phyloP scores from a whole-genome alignment of 345 rosid genomes.

The Populus pruinosa region DNA sequence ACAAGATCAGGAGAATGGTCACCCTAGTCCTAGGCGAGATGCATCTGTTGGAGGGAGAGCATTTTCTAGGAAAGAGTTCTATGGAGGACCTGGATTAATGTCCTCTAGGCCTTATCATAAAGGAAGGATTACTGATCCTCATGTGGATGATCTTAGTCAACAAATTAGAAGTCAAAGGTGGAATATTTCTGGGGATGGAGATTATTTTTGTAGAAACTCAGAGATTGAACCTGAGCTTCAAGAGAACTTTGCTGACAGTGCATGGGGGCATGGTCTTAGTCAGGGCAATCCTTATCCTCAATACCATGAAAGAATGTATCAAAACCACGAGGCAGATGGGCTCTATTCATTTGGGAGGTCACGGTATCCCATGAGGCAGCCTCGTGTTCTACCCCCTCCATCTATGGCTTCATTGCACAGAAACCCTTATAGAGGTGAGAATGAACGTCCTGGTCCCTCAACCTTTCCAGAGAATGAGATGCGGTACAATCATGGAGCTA shows the following conservation, averaged over 20 bases:
- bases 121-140: constrained; percentile 58
- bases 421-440: constrained; percentile 45
- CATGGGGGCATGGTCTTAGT: constrained; percentile 61
- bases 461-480: constrained; percentile 41
- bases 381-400: constrained; percentile 91
- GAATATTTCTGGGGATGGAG: constrained; percentile 67
- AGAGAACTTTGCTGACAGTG: constrained; percentile 59
- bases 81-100: constrained; percentile 55
- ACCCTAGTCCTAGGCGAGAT: constrained; percentile 52
- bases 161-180: constrained; percentile 58
- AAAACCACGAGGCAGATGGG: constrained; percentile 62
- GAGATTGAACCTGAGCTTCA: constrained; percentile 70
- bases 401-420: constrained; percentile 59
- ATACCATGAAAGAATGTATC: constrained; percentile 55
- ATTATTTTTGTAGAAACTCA: constrained; percentile 49
- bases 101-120: constrained; percentile 40
- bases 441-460: constrained; percentile 56
- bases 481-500: constrained; percentile 38
- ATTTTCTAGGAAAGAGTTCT: constrained; percentile 55
- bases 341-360: constrained; percentile 73
- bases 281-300: constrained; percentile 50
- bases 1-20: constrained; percentile 53
- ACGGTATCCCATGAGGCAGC: constrained; percentile 79
- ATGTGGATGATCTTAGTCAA: constrained; percentile 46
- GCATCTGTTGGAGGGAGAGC: constrained; percentile 41